Base-by-base conservation (phyloP, 331 rosid genomes). In the Arachis monticola region DNA sequence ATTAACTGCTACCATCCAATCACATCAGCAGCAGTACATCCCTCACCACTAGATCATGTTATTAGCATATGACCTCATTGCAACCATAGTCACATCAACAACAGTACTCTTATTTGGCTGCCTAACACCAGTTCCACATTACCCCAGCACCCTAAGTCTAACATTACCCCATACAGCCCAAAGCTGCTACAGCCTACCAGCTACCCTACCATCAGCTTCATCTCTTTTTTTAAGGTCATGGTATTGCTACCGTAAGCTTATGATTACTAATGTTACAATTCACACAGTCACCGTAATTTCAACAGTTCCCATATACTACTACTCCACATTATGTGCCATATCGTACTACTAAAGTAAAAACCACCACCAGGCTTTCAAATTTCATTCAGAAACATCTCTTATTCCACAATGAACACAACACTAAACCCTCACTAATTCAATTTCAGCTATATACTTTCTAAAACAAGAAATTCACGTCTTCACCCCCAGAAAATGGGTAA, bases 361-460 rank as follows among this genome's bases (percentile, higher is more conserved):
- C 8, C 11, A 32, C 44, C 31, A 5, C 32, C 17, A 75, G 63
- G 35, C 4, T 64, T n/a, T 38, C 76, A 22, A 42, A 51, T 67
- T 71, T 51, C 42, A 66, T 59, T 17, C 53, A 41, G 12, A 50
- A 5, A 46, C 47, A 4, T 22, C 40, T 14, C 9, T 56, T 70
- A 12, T 56, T 48, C 67, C 51, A 41, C 75, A 17, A 65, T n/a
- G 27, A 46, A 38, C 52, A 53, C 6, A 22, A 62, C 50, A 60
- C 64, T 10, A 67, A 77, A 79, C 40, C 63, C 73, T 72, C 50
- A 72, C 64, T 61, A 45, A 77, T 44, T 14, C 56, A 72, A 5
- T 31, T 17, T 70, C 60, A 57, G 42, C 40, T 40, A 10, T 17
- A 6, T 1, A 71, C 6, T 11, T 1, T 64, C 6, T 11, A 51